Base-by-base conservation (phyloP, 768 basidiomycete species). In the Pholiota molesta region DNA sequence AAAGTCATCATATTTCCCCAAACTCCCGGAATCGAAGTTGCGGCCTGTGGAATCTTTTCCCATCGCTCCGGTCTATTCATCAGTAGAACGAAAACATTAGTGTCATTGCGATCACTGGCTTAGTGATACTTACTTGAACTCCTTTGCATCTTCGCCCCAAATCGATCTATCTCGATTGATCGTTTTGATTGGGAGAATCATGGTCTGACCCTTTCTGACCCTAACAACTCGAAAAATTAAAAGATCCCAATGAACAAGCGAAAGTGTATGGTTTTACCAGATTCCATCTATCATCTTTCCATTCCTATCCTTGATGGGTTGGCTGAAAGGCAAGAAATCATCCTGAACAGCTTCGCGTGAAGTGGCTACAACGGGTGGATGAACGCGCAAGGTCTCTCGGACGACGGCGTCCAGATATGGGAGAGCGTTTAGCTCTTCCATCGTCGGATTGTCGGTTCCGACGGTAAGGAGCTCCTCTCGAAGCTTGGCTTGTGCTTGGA, bases 391-490 rank as follows among this genome's bases (percentile, higher is more conserved):
- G 0, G 81, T 83, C 72, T 90, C 89, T 8, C 83, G 80, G 2
- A 88, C 78, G 10, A 89, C 81, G 19, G 77, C 77, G 63, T 91
- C 91, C n/a, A 93, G 84, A 66, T 89, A 91, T 0, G 87, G 82
- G 3, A 94, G 77, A 3, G 81, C 76, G 59, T 84, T 82, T 1
- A 93, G 79, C 33, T 87, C 81, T 33, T 92, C 90, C 86, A 91
- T 90, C 3, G 81, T 79, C 2, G 90, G 89, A 0, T 74, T 83
- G 10, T 89, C 84, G 0, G 83, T 86, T 0, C 77, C 67, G 11
- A 87, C 74, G 0, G 73, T 68, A 8, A 83, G 71, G 1, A 89
- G 75, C 66, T 92, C 90, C 1, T 83, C 78, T 0, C 88, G 79
- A 0, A 93, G 79, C 63, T 83, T 83, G 9, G 66, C 73, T 63